These are phyloP conservation scores for Blastobotrys serpentis DNA, from an alignment of 1,139 yeast species.

Conservation along the genomic window DNA sequence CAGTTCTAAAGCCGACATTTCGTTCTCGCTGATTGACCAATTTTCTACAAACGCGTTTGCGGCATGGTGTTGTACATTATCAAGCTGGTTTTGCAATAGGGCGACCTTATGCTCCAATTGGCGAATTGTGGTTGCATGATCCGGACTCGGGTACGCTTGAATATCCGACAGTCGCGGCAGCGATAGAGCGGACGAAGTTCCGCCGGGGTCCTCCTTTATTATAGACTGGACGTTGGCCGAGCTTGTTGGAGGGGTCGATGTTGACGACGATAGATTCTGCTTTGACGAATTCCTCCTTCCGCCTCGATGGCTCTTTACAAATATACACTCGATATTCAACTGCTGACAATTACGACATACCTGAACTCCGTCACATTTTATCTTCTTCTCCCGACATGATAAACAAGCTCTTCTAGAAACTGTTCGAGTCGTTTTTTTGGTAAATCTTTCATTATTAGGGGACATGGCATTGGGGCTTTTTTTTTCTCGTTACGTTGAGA, in stretches of 20 bases:
- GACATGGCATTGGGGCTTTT: slow-evolving; percentile 5
- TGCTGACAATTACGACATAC: slow-evolving; percentile 53
- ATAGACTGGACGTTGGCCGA: neutral
- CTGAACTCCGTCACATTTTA: slow-evolving; percentile 57
- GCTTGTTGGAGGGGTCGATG: neutral
- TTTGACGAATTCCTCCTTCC: slow-evolving; percentile 46
- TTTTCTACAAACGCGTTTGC: slow-evolving; percentile 7
- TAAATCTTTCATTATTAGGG: slow-evolving; percentile 10
- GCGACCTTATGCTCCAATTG: slow-evolving; percentile 6
- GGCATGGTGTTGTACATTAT: neutral
- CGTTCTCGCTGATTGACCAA: slow-evolving; percentile 19
- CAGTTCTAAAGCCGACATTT: slow-evolving; percentile 40
- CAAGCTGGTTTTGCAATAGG: slow-evolving; percentile 4
- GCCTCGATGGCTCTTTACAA: slow-evolving; percentile 59
- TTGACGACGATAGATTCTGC: slow-evolving; percentile 1
- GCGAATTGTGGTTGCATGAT: neutral
- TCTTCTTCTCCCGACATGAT: slow-evolving; percentile 60
- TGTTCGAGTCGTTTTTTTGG: slow-evolving; percentile 36
- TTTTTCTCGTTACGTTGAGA: neutral
- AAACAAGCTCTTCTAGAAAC: slow-evolving; percentile 64
- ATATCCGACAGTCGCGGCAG: neutral
- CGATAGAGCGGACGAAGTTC: neutral
- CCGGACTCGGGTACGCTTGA: neutral
- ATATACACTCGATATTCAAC: slow-evolving; percentile 53
- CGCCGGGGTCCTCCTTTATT: neutral